Conservation (phyloP, 2,329 filamentous ascomycete species). For the Penicillium sp. region DNA sequence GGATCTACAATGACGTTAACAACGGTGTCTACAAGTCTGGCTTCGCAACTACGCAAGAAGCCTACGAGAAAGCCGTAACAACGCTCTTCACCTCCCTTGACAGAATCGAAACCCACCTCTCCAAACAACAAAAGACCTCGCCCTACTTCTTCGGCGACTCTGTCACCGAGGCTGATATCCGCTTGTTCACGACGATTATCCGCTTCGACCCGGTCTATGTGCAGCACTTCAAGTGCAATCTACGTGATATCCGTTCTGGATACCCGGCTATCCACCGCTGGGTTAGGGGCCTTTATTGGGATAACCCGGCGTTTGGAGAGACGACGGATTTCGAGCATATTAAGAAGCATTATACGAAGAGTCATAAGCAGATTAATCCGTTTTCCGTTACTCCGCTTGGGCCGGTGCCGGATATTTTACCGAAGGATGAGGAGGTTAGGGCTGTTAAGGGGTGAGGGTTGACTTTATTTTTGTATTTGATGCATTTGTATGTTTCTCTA, state of each 20-base stretch:
- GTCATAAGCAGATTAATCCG: constrained; percentile 61
- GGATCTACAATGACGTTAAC: constrained; percentile 66
- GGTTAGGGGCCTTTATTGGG: constrained; percentile 83
- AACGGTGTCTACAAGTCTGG: constrained; percentile 58
- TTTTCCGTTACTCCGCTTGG: constrained; percentile 77
- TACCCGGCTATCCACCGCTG: constrained; percentile 78
- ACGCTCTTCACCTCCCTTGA: constrained; percentile 74
- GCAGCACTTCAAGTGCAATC: constrained; percentile 77
- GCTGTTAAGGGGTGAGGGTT: constrained; percentile 20
- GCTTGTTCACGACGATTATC: constrained; percentile 68
- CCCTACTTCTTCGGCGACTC: constrained; percentile 71
- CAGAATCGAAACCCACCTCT: constrained; percentile 66
- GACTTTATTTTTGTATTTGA: not conserved
- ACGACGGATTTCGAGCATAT: constrained; percentile 95
- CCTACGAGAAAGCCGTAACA: constrained; percentile 70
- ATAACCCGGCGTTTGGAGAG: constrained; percentile 67
- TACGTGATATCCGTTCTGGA: constrained; percentile 75
- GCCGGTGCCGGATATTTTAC: constrained; percentile 75
- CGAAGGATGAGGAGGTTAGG: constrained; percentile 69
- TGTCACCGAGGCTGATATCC: constrained; percentile 77
- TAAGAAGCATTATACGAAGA: constrained; percentile 71
- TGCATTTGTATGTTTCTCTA: no score
- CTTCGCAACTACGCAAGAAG: constrained; percentile 77
- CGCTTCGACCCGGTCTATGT: constrained; percentile 76
- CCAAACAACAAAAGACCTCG: constrained; percentile 31